Conservation (phyloP, 2,329 filamentous ascomycete genomes). For the Bipolaris oryzae region DNA sequence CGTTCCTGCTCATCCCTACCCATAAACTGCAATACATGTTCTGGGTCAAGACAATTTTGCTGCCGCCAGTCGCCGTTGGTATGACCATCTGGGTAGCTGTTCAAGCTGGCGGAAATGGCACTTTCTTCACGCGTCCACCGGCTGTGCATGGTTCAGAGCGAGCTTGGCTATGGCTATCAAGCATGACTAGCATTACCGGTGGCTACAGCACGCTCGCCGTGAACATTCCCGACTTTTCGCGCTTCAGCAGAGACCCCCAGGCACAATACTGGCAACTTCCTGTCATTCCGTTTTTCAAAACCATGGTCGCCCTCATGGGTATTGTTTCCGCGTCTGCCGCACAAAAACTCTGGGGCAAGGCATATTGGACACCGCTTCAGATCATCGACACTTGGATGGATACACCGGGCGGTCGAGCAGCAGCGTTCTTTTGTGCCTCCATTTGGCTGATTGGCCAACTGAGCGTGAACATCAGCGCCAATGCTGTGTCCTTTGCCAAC, state of each 20-base stretch:
- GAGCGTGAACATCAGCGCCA: slow-evolving; percentile 32
- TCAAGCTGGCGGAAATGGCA: slow-evolving; percentile 24
- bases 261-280: slow-evolving; percentile 21
- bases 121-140: slow-evolving; percentile 12
- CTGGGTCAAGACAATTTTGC: slow-evolving; percentile 12
- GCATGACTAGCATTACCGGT: slow-evolving; percentile 21
- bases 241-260: slow-evolving; percentile 21
- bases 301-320: slow-evolving; percentile 25
- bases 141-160: neutral
- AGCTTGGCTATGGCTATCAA: slow-evolving; percentile 8
- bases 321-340: slow-evolving; percentile 24
- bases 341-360: slow-evolving; percentile 20
- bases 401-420: slow-evolving; percentile 20
- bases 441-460: slow-evolving; percentile 19
- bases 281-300: slow-evolving; percentile 21
- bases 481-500: slow-evolving; percentile 30
- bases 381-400: slow-evolving; percentile 28
- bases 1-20: slow-evolving; percentile 26
- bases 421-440: slow-evolving; percentile 24
- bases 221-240: slow-evolving; percentile 25
- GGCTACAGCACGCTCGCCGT: slow-evolving; percentile 20
- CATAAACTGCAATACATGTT: slow-evolving; percentile 26
- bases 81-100: slow-evolving; percentile 19
- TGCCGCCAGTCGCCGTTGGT: slow-evolving; percentile 12
- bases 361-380: slow-evolving; percentile 25